Conservation (phyloP, 2,329 filamentous ascomycete species). For the Lasiodiplodia citricola region DNA sequence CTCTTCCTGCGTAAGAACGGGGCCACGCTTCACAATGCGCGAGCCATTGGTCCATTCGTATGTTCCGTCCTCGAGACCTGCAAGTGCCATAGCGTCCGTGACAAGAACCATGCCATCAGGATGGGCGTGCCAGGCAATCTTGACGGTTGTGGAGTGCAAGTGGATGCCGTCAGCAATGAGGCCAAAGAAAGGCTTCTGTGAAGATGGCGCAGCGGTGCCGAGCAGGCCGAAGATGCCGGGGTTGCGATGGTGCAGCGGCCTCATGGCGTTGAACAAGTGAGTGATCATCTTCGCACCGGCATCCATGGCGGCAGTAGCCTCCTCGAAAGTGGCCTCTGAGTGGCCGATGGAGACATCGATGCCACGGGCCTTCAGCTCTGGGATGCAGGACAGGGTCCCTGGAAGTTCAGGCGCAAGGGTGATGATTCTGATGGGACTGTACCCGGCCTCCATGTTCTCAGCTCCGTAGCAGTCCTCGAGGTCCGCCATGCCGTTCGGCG, state of each 20-base stretch:
- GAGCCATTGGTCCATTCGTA: slow-evolving; percentile 85
- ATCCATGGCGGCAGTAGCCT: slow-evolving; percentile 73
- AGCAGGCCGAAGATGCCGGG: slow-evolving; percentile 88
- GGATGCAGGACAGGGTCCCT: slow-evolving; percentile 73
- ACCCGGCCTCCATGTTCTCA: slow-evolving; percentile 63
- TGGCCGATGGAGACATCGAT: slow-evolving; percentile 85
- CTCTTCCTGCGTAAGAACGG: slow-evolving; percentile 75
- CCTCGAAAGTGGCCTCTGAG: slow-evolving; percentile 84
- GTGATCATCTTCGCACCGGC: slow-evolving; percentile 87
- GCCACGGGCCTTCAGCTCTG: slow-evolving; percentile 65
- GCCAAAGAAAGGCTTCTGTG: slow-evolving; percentile 75
- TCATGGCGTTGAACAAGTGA: slow-evolving; percentile 94
- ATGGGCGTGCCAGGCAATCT: slow-evolving; percentile 86
- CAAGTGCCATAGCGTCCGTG: slow-evolving; percentile 89
- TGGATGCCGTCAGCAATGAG: slow-evolving; percentile 92
- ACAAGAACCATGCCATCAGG: slow-evolving; percentile 86
- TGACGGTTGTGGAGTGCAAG: slow-evolving; percentile 84
- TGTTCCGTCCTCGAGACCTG: slow-evolving; percentile 80
- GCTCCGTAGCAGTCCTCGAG: slow-evolving; percentile 74
- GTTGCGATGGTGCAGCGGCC: slow-evolving; percentile 86
- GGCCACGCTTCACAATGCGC: slow-evolving; percentile 71
- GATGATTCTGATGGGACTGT: slow-evolving; percentile 71
- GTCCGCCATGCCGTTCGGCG: slow-evolving; percentile 65
- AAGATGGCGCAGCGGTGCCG: slow-evolving; percentile 51
- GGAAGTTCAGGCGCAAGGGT: slow-evolving; percentile 82